Conservation (phyloP, 163 green algal species). For the Scenedesmus sp. region DNA sequence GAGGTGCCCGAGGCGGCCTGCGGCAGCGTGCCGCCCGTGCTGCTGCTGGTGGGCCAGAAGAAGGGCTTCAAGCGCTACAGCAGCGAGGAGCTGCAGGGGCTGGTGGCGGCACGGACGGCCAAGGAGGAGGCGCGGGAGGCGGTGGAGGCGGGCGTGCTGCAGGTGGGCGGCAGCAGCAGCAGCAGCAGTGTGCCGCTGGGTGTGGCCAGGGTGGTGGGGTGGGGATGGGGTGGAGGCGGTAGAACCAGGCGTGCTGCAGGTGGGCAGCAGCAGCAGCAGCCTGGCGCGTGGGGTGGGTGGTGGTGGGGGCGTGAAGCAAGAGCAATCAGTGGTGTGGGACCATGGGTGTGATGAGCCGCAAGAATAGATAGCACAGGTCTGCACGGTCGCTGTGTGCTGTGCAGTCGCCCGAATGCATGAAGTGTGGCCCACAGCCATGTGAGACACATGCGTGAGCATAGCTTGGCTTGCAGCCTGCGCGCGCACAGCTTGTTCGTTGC, state of each 20-base stretch:
- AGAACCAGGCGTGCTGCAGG: not conserved
- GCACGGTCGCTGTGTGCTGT: too few species aligned
- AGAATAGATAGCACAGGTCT: too few species aligned
- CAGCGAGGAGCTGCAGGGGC: conserved; percentile 67
- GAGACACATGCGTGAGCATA: too few species aligned
- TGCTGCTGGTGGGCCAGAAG: conserved; percentile 71
- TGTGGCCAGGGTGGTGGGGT: not conserved
- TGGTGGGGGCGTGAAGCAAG: not conserved
- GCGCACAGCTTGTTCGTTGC: too few species aligned
- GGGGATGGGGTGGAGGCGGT: not conserved
- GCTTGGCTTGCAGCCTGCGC: too few species aligned
- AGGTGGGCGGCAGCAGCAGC: conserved; percentile 60
- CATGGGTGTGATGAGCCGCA: too few species aligned
- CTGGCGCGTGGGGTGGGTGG: not conserved
- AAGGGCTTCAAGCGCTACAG: conserved; percentile 93
- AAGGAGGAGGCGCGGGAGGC: conserved; percentile 74
- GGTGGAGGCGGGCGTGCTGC: conserved; percentile 76
- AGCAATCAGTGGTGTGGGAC: too few species aligned
- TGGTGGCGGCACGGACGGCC: conserved; percentile 71
- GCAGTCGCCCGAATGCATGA: too few species aligned
- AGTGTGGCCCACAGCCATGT: too few species aligned
- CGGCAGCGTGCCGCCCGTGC: conserved; percentile 55
- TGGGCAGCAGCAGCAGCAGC: not conserved
- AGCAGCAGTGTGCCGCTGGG: not conserved
- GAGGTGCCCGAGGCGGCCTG: conserved; percentile 85